Conservation (phyloP, 179 eudicot genomes). For the Patellifolia procumbens region DNA sequence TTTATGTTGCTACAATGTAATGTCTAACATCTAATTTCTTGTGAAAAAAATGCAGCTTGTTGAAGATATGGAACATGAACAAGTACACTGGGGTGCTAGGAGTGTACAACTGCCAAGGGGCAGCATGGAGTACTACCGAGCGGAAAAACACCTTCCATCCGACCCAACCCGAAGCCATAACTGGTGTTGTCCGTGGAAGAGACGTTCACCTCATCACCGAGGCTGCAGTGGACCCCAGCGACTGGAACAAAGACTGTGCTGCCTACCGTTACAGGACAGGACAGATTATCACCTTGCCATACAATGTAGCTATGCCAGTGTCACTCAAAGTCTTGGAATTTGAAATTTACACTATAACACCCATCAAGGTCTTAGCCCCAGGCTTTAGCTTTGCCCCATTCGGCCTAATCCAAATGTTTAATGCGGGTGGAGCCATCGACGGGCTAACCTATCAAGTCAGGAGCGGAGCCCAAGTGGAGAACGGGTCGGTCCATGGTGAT, state of each 20-base stretch:
- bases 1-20: not conserved
- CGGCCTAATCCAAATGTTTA: constrained; percentile 86
- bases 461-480: constrained; percentile 39
- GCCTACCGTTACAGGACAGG: constrained; percentile 49
- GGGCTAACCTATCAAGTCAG: constrained; percentile 56
- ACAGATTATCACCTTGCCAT: constrained; percentile 50
- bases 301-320: constrained; percentile 51
- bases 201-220: constrained; percentile 76
- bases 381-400: constrained; percentile 73
- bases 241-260: constrained; percentile 67
- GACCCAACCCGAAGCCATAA: constrained; percentile 49
- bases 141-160: constrained; percentile 72
- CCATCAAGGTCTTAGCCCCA: constrained; percentile 53
- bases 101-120: constrained; percentile 98
- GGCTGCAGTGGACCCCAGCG: constrained; percentile 47
- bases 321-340: constrained; percentile 80
- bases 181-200: constrained; percentile 53
- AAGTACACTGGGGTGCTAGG: constrained; percentile 93
- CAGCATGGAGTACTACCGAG: constrained; percentile 82
- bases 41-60: constrained; percentile 47
- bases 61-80: constrained; percentile 99
- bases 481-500: constrained; percentile 25
- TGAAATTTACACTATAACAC: constrained; percentile 67
- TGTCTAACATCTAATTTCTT: not conserved
- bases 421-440: constrained; percentile 86